Percentiles rank a stretch among this genome's conserved stretches.
Evolutionary conservation across 225 moss, liverwort and hornwort species (phyloP).

Genomic region (Climacium dendroides): DNA sequence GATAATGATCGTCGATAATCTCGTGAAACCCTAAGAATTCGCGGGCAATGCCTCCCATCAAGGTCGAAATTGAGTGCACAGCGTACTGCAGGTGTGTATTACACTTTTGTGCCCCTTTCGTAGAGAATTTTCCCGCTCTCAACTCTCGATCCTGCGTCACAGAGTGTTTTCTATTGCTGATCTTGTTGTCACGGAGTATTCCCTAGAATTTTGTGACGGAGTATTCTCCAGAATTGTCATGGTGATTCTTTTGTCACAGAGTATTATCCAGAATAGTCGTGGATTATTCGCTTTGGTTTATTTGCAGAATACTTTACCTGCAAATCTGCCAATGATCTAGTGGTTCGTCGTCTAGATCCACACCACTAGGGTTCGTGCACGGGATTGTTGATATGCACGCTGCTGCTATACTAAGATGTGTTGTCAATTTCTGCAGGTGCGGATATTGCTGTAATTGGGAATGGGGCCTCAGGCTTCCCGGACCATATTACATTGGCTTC

Average conservation of each 20-base stretch:
- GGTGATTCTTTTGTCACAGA: background rate
- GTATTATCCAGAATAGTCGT: background rate
- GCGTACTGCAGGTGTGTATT: slow-evolving; percentile 79
- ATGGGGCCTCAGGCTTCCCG: slow-evolving; percentile 85
- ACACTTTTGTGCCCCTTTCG: background rate
- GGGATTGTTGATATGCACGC: background rate
- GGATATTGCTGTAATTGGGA: slow-evolving; percentile 99
- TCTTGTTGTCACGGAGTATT: background rate
- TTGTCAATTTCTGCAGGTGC: slow-evolving; percentile 45
- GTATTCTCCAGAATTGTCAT: background rate
- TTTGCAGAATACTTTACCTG: background rate
- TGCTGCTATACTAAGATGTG: background rate
- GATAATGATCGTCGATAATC: background rate
- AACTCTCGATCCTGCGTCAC: background rate
- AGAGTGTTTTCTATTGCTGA: background rate
- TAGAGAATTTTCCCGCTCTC: background rate
- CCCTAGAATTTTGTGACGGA: background rate
- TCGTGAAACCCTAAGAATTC: background rate
- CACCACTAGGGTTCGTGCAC: background rate
- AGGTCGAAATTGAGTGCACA: slow-evolving; percentile 80
- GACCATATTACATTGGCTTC: slow-evolving; percentile 67
- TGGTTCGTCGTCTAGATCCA: background rate
- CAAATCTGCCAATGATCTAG: background rate
- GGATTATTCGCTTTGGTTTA: background rate
- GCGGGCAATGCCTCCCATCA: slow-evolving; percentile 53